These are phyloP conservation scores for Xylaria scruposa DNA, from an alignment of 495 filamentous ascomycete genomes.

Conservation along the genomic window DNA sequence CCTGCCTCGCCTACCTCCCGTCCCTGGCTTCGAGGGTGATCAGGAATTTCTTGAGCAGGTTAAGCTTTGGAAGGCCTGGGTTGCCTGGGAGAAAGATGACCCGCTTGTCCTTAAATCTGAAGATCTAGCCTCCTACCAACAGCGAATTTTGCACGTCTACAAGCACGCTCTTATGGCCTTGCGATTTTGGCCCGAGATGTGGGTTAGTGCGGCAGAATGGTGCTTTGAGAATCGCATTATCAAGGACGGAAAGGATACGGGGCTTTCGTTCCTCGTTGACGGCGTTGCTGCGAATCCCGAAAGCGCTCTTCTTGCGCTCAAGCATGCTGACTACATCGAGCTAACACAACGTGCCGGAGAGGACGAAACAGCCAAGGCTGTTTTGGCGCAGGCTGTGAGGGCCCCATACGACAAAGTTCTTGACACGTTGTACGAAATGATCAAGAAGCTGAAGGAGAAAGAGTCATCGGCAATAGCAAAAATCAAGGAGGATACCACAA, in stretches of 20 bases:
- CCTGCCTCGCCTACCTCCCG: slow-evolving; percentile 80
- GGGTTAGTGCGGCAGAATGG: slow-evolving; percentile 94
- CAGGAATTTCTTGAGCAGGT: slow-evolving; percentile 84
- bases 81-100: slow-evolving; percentile 92
- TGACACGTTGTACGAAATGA: slow-evolving; percentile 81
- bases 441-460: slow-evolving; percentile 73
- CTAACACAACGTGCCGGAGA: slow-evolving; percentile 70
- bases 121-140: slow-evolving; percentile 71
- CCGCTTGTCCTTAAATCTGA: slow-evolving; percentile 84
- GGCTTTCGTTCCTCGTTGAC: slow-evolving; percentile 71
- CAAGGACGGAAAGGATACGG: slow-evolving; percentile 67
- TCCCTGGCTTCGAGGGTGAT: slow-evolving; percentile 84
- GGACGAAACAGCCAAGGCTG: slow-evolving; percentile 70
- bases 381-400: slow-evolving; percentile 75
- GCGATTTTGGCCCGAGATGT: slow-evolving; percentile 91
- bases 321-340: slow-evolving; percentile 85
- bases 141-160: slow-evolving; percentile 85
- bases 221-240: slow-evolving; percentile 76
- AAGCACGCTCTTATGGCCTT: slow-evolving; percentile 94
- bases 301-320: slow-evolving; percentile 87
- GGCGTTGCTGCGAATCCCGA: slow-evolving; percentile 92
- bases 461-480: slow-evolving; percentile 73
- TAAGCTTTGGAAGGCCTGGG: slow-evolving; percentile 92
- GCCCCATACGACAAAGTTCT: slow-evolving; percentile 84
- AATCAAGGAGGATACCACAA: slow-evolving; percentile 65